Conservation (phyloP, 345 rosid genomes). For the Iberis pinnata region DNA sequence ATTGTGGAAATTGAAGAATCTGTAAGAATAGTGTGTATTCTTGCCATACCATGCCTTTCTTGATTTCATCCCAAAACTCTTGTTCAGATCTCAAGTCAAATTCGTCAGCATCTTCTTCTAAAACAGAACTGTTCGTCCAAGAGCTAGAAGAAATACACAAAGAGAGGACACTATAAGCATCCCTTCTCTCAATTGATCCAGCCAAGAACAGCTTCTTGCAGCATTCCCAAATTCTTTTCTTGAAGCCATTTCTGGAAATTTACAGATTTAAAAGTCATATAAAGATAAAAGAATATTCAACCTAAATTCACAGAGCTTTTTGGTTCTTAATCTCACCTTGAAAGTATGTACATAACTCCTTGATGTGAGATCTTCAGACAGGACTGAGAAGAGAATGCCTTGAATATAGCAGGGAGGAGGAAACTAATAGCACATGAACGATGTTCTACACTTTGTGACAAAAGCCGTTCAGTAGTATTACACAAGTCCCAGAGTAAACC, state of each 20-base stretch:
- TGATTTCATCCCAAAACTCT: conserved; percentile 83
- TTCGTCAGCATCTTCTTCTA: conserved; percentile 31
- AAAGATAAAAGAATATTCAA: not conserved
- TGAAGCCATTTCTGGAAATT: conserved; percentile 54
- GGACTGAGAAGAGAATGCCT: conserved; percentile 40
- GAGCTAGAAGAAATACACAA: conserved; percentile 50
- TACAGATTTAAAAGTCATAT: conserved; percentile 1
- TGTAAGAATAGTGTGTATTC: not conserved
- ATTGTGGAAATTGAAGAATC: conserved; percentile 7
- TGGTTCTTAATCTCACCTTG: conserved; percentile 43
- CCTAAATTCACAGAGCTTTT: not conserved
- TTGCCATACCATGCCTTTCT: conserved; percentile 75
- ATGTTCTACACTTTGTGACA: conserved; percentile 57
- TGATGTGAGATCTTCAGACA: conserved; percentile 37
- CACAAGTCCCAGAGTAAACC: conserved; percentile 69
- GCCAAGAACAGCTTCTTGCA: conserved; percentile 66
- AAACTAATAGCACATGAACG: conserved; percentile 70
- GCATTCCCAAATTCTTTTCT: conserved; percentile 65
- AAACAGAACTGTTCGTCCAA: conserved; percentile 28
- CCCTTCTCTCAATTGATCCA: conserved; percentile 80
- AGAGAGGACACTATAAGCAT: conserved; percentile 71
- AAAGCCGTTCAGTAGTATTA: conserved; percentile 49
- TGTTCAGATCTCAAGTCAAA: conserved; percentile 56
- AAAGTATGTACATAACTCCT: conserved; percentile 34
- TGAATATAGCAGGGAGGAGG: conserved; percentile 64